Evolutionary conservation across 2,329 filamentous ascomycete genomes (phyloP).

Genomic region (Hyphodiscus sp.): DNA sequence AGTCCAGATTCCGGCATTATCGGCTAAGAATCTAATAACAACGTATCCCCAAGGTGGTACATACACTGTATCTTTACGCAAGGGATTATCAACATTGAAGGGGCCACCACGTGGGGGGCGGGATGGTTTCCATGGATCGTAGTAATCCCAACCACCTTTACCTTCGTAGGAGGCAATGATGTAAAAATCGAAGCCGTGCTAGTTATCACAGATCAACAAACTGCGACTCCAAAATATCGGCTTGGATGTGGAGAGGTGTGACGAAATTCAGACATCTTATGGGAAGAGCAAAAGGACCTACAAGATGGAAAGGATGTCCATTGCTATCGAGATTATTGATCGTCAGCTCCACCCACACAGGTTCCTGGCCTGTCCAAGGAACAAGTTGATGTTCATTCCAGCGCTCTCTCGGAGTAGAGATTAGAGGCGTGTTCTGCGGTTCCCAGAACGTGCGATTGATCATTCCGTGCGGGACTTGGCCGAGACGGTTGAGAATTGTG

Average conservation of each 20-base stretch:
- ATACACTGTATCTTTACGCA: conserved; percentile 31
- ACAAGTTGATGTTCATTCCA: conserved; percentile 38
- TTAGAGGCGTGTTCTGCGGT: conserved; percentile 32
- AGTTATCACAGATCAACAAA: background rate
- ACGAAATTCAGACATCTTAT: background rate
- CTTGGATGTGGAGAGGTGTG: too few relatives aligned
- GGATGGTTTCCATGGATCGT: conserved; percentile 26
- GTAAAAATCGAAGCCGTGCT: conserved; percentile 23
- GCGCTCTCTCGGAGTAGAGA: conserved; percentile 25
- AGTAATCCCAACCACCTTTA: conserved; percentile 23
- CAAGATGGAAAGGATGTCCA: conserved; percentile 42
- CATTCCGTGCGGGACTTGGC: conserved; percentile 38
- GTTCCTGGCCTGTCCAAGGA: conserved; percentile 25
- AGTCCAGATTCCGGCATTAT: conserved; percentile 35
- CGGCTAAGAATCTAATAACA: conserved; percentile 31
- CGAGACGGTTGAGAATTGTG: conserved; percentile 34
- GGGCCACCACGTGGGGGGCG: conserved; percentile 5
- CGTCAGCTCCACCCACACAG: conserved; percentile 40
- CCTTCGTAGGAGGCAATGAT: conserved; percentile 6
- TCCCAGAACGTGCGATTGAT: conserved; percentile 40
- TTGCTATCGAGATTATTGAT: conserved; percentile 46
- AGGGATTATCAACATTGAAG: conserved; percentile 7
- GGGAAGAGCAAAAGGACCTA: background rate
- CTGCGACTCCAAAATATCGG: too few relatives aligned
- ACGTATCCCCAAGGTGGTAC: conserved; percentile 33